Percentiles rank a stretch among this genome's conserved stretches.
These are phyloP conservation scores for Pseudocercospora fuligena DNA, from an alignment of 2,329 filamentous ascomycete species.

Conservation along the genomic window DNA sequence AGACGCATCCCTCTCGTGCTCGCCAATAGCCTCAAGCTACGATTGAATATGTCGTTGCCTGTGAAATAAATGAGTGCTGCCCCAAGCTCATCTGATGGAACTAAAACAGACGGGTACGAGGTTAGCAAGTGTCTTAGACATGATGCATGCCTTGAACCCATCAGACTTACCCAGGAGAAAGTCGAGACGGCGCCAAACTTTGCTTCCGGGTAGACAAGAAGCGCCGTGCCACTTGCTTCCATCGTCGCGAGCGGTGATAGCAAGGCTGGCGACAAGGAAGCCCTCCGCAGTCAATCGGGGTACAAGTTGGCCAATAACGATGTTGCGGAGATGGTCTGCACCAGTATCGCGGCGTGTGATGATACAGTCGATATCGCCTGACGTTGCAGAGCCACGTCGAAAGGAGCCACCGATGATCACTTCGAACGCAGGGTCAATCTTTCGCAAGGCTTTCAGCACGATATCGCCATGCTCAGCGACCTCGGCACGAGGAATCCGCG, in stretches of 20 bases:
- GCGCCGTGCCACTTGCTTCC: slow-evolving; percentile 90
- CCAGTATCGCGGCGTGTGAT: slow-evolving; percentile 71
- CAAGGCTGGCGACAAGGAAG: slow-evolving; percentile 74
- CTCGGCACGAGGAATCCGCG: slow-evolving; percentile 77
- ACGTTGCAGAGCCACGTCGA: slow-evolving; percentile 74
- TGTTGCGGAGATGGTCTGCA: slow-evolving; percentile 61
- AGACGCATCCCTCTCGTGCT: slow-evolving; percentile 80
- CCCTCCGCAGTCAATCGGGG: slow-evolving; percentile 60
- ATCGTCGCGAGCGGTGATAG: slow-evolving; percentile 55
- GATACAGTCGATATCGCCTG: slow-evolving; percentile 83
- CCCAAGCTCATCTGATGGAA: slow-evolving; percentile 78
- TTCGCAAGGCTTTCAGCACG: slow-evolving; percentile 63
- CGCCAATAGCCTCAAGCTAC: slow-evolving; percentile 79
- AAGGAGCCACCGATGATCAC: slow-evolving; percentile 84
- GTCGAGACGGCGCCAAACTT: slow-evolving; percentile 80
- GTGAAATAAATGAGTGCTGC: slow-evolving; percentile 94
- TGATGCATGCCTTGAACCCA: no score
- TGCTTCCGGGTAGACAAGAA: slow-evolving; percentile 67
- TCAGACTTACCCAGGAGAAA: no score
- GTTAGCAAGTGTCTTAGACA: no score
- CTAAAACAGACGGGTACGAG: no score
- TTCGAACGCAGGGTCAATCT: slow-evolving; percentile 67
- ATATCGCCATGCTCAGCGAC: slow-evolving; percentile 70
- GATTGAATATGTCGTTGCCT: slow-evolving; percentile 92
- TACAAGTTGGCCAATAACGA: slow-evolving; percentile 69